These are phyloP conservation scores for Trichoderma atrobrunneum DNA, from an alignment of 2,329 filamentous ascomycete genomes.

Conservation along the genomic window DNA sequence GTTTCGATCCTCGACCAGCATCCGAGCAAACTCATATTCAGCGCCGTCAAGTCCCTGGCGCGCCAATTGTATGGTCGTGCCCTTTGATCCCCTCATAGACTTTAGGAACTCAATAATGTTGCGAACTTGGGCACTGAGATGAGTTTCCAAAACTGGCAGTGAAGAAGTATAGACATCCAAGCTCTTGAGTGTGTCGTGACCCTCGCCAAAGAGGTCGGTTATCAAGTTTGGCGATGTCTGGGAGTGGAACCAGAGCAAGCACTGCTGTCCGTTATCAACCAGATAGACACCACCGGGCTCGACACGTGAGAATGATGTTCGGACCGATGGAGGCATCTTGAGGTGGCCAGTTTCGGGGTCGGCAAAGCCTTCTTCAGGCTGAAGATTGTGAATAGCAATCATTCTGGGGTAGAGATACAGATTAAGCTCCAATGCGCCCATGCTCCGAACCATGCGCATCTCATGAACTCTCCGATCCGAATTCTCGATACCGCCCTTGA, in stretches of 20 bases:
- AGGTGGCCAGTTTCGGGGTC: slow-evolving; percentile 82
- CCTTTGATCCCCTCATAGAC: slow-evolving; percentile 78
- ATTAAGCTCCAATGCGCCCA: slow-evolving; percentile 81
- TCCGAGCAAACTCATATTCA: slow-evolving; percentile 91
- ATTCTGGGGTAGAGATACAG: slow-evolving; percentile 95
- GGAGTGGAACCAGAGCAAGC: slow-evolving; percentile 87
- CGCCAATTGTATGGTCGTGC: slow-evolving; percentile 83
- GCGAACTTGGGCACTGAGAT: slow-evolving; percentile 89
- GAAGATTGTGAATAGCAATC: slow-evolving; percentile 85
- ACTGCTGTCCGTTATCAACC: slow-evolving; percentile 91
- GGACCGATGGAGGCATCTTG: slow-evolving; percentile 74
- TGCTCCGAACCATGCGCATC: slow-evolving; percentile 82
- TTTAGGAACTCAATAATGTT: slow-evolving; percentile 89
- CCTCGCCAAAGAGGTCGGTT: slow-evolving; percentile 83
- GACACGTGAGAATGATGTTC: slow-evolving; percentile 81
- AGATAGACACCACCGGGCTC: slow-evolving; percentile 93
- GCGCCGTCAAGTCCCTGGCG: slow-evolving; percentile 90
- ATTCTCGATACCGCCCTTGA: slow-evolving; percentile 89
- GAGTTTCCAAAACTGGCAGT: slow-evolving; percentile 82
- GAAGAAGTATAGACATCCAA: slow-evolving; percentile 79
- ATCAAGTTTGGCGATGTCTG: slow-evolving; percentile 92
- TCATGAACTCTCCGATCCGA: slow-evolving; percentile 89
- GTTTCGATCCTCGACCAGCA: slow-evolving; percentile 91
- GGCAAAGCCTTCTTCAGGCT: slow-evolving; percentile 86
- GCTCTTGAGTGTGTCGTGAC: slow-evolving; percentile 63